Conservation (phyloP, 192 early-diverging fungal genomes). For the Coemansia sp. region DNA sequence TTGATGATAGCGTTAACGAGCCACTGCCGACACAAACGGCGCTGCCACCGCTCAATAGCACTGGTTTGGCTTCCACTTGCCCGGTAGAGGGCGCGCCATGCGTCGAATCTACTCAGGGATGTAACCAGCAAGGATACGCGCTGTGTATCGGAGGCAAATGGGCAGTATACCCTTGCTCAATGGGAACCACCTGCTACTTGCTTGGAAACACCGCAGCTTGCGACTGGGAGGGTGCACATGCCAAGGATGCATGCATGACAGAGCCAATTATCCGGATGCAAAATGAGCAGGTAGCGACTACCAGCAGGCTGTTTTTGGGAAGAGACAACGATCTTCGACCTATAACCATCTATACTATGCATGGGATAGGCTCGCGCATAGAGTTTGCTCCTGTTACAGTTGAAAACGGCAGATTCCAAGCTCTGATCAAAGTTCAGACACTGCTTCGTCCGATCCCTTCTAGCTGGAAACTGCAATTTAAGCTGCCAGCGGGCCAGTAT, state of each 20-base stretch:
- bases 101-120: slow-evolving; percentile 19
- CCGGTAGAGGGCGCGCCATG: slow-evolving; percentile 25
- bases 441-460: slow-evolving; percentile 14
- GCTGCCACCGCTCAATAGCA: background rate
- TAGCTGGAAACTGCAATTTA: slow-evolving; percentile 23
- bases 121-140: slow-evolving; percentile 27
- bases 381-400: slow-evolving; percentile 22
- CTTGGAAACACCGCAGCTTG: slow-evolving; percentile 19
- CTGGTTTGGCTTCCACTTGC: background rate
- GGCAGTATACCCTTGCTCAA: slow-evolving; percentile 26
- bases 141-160: slow-evolving; percentile 29
- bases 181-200: slow-evolving; percentile 32
- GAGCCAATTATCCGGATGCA: slow-evolving; percentile 3
- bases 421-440: slow-evolving; percentile 31
- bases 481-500: slow-evolving; percentile 25
- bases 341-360: slow-evolving; percentile 18
- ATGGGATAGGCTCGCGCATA: slow-evolving; percentile 26
- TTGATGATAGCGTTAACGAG: too few species aligned
- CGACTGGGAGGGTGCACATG: slow-evolving; percentile 26
- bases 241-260: slow-evolving; percentile 7
- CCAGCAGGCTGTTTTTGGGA: background rate
- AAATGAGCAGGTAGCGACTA: background rate
- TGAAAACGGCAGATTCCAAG: slow-evolving; percentile 11
- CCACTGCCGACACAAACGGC: background rate
- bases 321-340: slow-evolving; percentile 7